These are phyloP conservation scores for Ramalina peruviana DNA, from an alignment of 495 filamentous ascomycete genomes.

Conservation along the genomic window DNA sequence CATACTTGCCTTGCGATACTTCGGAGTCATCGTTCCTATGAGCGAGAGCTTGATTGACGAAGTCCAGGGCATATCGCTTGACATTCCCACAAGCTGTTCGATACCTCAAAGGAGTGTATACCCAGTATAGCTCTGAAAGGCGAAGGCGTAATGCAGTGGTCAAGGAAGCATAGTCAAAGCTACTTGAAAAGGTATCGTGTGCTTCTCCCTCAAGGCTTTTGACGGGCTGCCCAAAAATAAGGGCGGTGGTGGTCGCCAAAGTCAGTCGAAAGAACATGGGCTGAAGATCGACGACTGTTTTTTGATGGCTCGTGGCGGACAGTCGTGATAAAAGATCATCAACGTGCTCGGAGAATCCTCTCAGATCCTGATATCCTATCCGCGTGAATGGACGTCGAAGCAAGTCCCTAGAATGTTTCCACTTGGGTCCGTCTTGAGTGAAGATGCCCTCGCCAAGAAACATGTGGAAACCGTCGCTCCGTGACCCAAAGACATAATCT, in stretches of 20 bases:
- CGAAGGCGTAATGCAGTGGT: conserved; percentile 30
- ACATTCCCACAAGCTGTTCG: conserved; percentile 27
- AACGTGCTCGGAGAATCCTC: conserved; percentile 32
- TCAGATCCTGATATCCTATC: conserved; percentile 25
- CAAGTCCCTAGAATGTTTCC: conserved; percentile 38
- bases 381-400: conserved; percentile 31
- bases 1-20: conserved; percentile 25
- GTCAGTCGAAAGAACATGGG: conserved; percentile 34
- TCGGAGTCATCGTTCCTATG: conserved; percentile 16
- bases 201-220: conserved; percentile 14
- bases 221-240: conserved; percentile 35
- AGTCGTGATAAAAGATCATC: conserved; percentile 29
- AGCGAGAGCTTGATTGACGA: conserved; percentile 20
- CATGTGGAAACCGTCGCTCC: conserved; percentile 19
- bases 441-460: conserved; percentile 42
- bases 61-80: conserved; percentile 22
- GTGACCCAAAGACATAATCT: conserved; percentile 22
- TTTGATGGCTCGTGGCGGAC: conserved; percentile 17
- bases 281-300: conserved; percentile 29
- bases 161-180: conserved; percentile 34
- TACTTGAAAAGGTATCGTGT: conserved; percentile 12
- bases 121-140: conserved; percentile 33
- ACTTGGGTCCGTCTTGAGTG: conserved; percentile 34
- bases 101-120: conserved; percentile 30
- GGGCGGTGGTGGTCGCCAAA: conserved; percentile 29